Conservation (phyloP, 106 monocot genomes). For the Platanthera zijinensis region DNA sequence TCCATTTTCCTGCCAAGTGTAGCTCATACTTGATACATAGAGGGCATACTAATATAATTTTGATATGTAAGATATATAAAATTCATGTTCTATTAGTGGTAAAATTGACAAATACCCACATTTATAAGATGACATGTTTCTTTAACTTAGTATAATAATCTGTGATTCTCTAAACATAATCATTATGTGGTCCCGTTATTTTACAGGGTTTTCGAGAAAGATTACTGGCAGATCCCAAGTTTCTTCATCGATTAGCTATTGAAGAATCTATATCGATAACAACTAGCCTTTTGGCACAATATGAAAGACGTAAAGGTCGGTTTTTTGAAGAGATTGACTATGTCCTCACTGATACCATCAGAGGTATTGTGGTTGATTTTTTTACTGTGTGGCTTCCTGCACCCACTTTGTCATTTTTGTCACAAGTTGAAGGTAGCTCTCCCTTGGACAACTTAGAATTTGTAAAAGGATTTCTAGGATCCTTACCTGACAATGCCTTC, state of each 20-base stretch:
- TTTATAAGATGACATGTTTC: background rate
- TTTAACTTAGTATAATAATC: background rate
- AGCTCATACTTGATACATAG: background rate
- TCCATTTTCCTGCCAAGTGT: background rate
- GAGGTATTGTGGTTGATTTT: slow-evolving; percentile 95
- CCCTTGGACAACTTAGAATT: slow-evolving; percentile 58
- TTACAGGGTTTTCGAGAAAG: slow-evolving; percentile 91
- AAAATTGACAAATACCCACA: background rate
- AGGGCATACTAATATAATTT: background rate
- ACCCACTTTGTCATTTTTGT: slow-evolving; percentile 83
- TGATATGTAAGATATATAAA: background rate
- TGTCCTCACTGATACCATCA: slow-evolving; percentile 89
- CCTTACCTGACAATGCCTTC: slow-evolving; percentile 93
- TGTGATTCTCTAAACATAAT: background rate
- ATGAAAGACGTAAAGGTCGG: slow-evolving; percentile 84
- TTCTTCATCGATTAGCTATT: slow-evolving; percentile 80
- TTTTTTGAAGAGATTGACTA: slow-evolving; percentile 95
- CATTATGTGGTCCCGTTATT: background rate
- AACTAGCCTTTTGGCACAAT: slow-evolving; percentile 85
- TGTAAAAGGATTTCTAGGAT: slow-evolving; percentile 65
- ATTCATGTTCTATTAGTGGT: background rate
- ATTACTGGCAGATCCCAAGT: slow-evolving; percentile 91
- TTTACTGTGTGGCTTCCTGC: slow-evolving; percentile 99
- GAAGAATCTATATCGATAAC: slow-evolving; percentile 95
- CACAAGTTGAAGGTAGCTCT: slow-evolving; percentile 41